phyloP scores from a whole-genome alignment of 192 early-diverging fungal genomes.

The Ambispora gerdemannii region DNA sequence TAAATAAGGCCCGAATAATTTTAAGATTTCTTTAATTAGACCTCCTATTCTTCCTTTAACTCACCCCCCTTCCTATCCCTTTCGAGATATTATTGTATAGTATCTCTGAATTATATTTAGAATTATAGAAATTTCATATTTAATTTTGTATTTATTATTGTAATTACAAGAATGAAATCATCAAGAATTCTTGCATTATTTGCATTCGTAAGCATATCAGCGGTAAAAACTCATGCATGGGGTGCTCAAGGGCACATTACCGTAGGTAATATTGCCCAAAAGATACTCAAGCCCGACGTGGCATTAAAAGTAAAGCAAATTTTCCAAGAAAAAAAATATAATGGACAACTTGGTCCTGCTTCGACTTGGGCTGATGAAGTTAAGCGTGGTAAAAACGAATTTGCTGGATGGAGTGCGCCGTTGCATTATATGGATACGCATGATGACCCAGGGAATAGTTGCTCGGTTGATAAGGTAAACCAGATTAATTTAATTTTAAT shows the following conservation, averaged over 20 bases:
- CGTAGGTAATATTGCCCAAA: conserved; percentile 19
- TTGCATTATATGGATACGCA: conserved; percentile 18
- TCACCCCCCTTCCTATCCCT: too few species aligned
- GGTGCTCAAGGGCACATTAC: neutral
- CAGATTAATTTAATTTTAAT: too few species aligned
- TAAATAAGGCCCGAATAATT: too few species aligned
- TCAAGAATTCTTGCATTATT: too few species aligned
- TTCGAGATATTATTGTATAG: too few species aligned
- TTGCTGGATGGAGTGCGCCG: neutral
- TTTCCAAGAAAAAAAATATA: neutral
- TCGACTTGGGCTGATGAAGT: conserved; percentile 8
- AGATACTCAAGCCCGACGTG: conserved; percentile 4
- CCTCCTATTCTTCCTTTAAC: too few species aligned
- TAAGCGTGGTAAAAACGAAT: neutral
- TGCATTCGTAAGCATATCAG: too few species aligned
- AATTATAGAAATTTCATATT: too few species aligned
- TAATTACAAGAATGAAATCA: too few species aligned
- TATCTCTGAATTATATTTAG: too few species aligned
- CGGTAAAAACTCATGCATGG: conserved; percentile 12
- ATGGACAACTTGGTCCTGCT: neutral
- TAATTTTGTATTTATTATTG: too few species aligned
- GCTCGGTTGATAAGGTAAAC: neutral
- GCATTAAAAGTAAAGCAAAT: neutral
- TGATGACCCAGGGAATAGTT: conserved; percentile 7
- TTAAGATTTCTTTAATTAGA: too few species aligned